phyloP scores from a whole-genome alignment of 2,329 filamentous ascomycete genomes.

The Clonostachys byssicola region DNA sequence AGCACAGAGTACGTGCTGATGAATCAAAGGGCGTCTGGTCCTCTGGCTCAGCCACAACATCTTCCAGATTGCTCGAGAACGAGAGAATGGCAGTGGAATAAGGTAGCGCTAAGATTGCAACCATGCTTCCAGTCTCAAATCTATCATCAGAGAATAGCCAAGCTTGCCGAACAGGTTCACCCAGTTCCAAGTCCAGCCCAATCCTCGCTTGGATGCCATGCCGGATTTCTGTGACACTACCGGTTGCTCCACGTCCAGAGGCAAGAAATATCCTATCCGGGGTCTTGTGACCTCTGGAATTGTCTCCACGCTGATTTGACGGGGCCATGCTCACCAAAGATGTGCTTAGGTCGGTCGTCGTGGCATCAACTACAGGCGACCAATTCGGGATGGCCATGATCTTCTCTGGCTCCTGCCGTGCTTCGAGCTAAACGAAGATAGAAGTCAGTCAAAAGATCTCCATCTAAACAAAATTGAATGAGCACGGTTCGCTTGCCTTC shows the following conservation, averaged over 20 bases:
- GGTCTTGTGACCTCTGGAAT: slow-evolving; percentile 9
- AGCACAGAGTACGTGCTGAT: slow-evolving; percentile 45
- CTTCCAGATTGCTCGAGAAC: slow-evolving; percentile 41
- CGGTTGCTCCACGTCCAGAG: slow-evolving; percentile 58
- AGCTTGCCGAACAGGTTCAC: slow-evolving; percentile 40
- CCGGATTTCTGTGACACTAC: slow-evolving; percentile 64
- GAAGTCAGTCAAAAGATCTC: slow-evolving; percentile 4
- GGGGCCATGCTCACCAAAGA: not conserved
- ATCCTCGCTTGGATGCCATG: slow-evolving; percentile 67
- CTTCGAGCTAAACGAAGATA: slow-evolving; percentile 34
- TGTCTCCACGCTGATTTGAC: not conserved
- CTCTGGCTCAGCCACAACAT: slow-evolving; percentile 34
- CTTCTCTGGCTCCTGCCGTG: slow-evolving; percentile 43
- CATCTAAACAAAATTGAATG: not conserved
- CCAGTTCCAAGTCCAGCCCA: slow-evolving; percentile 50
- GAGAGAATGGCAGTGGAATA: slow-evolving; percentile 42
- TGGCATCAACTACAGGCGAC: slow-evolving; percentile 51
- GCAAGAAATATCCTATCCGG: slow-evolving; percentile 62
- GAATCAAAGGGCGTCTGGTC: slow-evolving; percentile 44
- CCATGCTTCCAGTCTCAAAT: slow-evolving; percentile 9
- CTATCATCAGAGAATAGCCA: slow-evolving; percentile 28
- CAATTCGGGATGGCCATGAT: slow-evolving; percentile 55
- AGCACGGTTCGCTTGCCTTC: slow-evolving; percentile 44
- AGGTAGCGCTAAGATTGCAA: slow-evolving; percentile 43
- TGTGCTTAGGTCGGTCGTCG: not conserved